Evolutionary conservation across 2,329 filamentous ascomycete genomes (phyloP).

Genomic region (Colletotrichum siamense): DNA sequence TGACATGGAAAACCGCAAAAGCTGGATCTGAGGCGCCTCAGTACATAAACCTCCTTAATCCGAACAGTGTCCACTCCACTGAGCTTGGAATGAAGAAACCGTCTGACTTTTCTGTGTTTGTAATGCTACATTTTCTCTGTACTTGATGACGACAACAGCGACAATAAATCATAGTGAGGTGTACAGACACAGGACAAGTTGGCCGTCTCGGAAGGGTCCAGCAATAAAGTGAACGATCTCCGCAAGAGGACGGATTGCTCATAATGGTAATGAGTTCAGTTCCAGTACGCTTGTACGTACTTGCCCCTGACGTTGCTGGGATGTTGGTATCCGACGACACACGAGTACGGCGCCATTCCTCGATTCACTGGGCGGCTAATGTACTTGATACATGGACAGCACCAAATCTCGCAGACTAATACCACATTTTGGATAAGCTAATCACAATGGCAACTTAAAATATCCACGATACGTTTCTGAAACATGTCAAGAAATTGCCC

Average conservation of each 20-base stretch:
- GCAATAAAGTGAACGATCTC: background rate
- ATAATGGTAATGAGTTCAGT: background rate
- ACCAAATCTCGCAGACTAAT: background rate
- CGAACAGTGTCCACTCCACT: rapidly evolving
- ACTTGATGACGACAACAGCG: too few relatives aligned
- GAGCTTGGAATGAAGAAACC: too few relatives aligned
- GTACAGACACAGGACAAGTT: rapidly evolving
- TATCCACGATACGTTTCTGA: background rate
- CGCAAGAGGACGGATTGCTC: background rate
- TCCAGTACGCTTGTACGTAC: background rate
- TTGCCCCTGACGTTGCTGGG: background rate
- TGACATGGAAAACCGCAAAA: too few relatives aligned
- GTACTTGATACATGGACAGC: background rate
- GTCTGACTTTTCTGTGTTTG: rapidly evolving
- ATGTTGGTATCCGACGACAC: background rate
- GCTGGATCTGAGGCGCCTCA: too few relatives aligned
- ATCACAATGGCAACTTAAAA: rapidly evolving
- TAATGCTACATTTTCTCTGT: too few relatives aligned
- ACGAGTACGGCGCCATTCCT: background rate
- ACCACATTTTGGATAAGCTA: rapidly evolving
- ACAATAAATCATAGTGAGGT: too few relatives aligned
- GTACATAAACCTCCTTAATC: too few relatives aligned
- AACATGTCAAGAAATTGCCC: background rate
- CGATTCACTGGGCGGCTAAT: background rate
- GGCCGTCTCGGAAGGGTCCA: background rate